Percentiles rank a stretch among this genome's conserved stretches.
Evolutionary conservation across 345 rosid species (phyloP).

Genomic region (Aquilaria yunnanensis): DNA sequence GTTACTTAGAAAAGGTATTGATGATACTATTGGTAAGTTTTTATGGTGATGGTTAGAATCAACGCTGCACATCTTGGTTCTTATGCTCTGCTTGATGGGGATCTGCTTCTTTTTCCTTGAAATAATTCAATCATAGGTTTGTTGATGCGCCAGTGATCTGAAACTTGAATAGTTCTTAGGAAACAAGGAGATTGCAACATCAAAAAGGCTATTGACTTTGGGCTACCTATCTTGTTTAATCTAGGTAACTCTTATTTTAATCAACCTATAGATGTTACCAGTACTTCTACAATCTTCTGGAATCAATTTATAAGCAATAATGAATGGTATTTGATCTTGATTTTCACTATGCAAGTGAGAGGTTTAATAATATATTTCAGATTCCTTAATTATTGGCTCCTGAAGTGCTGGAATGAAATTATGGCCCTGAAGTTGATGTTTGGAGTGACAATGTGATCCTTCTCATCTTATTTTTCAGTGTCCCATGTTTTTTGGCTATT

Average conservation of each 20-base stretch:
- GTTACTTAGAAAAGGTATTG: too few species aligned
- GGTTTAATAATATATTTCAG: constrained; percentile 84
- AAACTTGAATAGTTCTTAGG: constrained; percentile 94
- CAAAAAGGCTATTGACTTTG: constrained; percentile 90
- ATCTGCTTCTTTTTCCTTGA: neutral
- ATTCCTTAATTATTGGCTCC: constrained; percentile 99
- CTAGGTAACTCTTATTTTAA: constrained; percentile 47
- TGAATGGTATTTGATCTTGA: constrained; percentile 15
- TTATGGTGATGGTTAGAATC: too few species aligned
- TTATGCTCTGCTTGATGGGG: neutral
- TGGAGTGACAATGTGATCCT: constrained; percentile 99
- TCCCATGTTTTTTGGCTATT: constrained; percentile 99
- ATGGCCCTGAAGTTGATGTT: constrained; percentile 92
- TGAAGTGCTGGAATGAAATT: constrained; percentile 77
- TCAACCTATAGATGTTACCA: neutral
- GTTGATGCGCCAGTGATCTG: constrained; percentile 75
- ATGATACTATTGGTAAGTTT: too few species aligned
- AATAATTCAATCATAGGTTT: neutral
- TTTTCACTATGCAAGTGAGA: constrained; percentile 52
- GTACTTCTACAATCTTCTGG: too few species aligned
- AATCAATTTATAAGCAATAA: too few species aligned
- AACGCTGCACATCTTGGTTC: too few species aligned
- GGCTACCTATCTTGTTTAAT: constrained; percentile 88
- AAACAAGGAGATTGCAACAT: constrained; percentile 73
- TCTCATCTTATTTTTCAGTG: constrained; percentile 86